Evolutionary conservation across 768 basidiomycete genomes (phyloP).

Genomic region (Russula vinacea): DNA sequence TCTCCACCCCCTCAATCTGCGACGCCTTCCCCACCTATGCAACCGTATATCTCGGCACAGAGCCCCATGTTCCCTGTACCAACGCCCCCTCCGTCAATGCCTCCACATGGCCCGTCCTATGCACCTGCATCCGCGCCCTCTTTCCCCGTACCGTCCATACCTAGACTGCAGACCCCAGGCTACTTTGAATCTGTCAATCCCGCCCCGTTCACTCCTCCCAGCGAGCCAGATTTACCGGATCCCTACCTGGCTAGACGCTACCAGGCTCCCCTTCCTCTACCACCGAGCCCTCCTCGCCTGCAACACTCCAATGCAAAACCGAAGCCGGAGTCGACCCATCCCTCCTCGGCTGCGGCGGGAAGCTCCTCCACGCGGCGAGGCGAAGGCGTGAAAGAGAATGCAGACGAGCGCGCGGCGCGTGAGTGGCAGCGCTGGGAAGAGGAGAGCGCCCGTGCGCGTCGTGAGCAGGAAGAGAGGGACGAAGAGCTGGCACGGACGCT

Average conservation of each 20-base stretch:
- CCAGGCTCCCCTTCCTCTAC: constrained; percentile 53
- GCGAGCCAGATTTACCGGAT: constrained; percentile 42
- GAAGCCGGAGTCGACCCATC: neutral
- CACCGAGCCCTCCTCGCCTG: constrained; percentile 29
- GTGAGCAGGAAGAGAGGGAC: constrained; percentile 29
- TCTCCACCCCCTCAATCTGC: neutral
- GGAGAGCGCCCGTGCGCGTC: constrained; percentile 12
- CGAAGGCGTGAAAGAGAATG: constrained; percentile 13
- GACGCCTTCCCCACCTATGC: constrained; percentile 4
- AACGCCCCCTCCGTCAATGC: constrained; percentile 15
- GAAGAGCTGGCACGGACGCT: constrained; percentile 29
- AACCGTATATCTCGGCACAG: neutral
- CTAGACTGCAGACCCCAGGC: constrained; percentile 12
- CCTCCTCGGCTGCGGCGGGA: neutral
- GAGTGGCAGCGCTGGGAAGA: constrained; percentile 26
- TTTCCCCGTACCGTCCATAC: constrained; percentile 10
- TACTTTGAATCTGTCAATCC: constrained; percentile 33
- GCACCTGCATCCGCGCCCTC: neutral
- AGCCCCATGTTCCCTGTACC: neutral
- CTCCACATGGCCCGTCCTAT: constrained; percentile 8
- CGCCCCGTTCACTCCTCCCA: constrained; percentile 23
- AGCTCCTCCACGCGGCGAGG: neutral
- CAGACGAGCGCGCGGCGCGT: constrained; percentile 20
- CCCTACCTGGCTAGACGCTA: constrained; percentile 49
- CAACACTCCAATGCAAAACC: neutral